Percentiles rank a stretch among this genome's conserved stretches.
Conservation (phyloP, 768 basidiomycete species). For the Neoboletus magnificus region DNA sequence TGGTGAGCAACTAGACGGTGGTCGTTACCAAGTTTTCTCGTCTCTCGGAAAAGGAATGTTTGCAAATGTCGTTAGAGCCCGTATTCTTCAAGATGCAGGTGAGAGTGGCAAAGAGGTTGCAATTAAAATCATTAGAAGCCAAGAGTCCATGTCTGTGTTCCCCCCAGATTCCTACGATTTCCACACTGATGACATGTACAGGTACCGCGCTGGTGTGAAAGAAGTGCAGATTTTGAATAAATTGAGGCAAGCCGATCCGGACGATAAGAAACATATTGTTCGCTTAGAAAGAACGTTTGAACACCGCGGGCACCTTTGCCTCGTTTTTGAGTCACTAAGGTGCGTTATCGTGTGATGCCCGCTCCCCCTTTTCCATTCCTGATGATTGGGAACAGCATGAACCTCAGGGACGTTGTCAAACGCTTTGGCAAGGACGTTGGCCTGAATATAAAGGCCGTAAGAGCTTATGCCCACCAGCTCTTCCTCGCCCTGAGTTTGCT, state of each 20-base stretch:
- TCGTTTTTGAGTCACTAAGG: conserved; percentile 95
- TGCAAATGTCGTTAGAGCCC: conserved; percentile 90
- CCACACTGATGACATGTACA: conserved; percentile 30
- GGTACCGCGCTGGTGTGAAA: conserved; percentile 94
- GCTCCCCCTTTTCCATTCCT: conserved; percentile 11
- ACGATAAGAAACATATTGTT: conserved; percentile 95
- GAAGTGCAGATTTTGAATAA: conserved; percentile 88
- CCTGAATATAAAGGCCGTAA: conserved; percentile 92
- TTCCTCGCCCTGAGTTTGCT: conserved; percentile 84
- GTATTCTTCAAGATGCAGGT: conserved; percentile 64
- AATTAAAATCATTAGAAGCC: conserved; percentile 93
- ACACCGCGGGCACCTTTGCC: conserved; percentile 92
- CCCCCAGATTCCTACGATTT: background rate
- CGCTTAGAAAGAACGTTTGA: conserved; percentile 94
- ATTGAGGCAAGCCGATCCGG: conserved; percentile 84
- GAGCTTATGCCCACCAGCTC: conserved; percentile 97
- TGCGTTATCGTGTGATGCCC: conserved; percentile 32
- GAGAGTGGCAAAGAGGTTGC: conserved; percentile 77
- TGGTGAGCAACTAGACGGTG: conserved; percentile 90
- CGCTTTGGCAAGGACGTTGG: conserved; percentile 98
- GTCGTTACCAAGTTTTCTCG: conserved; percentile 91
- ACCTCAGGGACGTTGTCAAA: conserved; percentile 95
- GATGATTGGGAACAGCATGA: conserved; percentile 63
- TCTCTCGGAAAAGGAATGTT: conserved; percentile 99
- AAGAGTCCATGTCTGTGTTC: conserved; percentile 87